Percentiles rank a stretch among this genome's conserved stretches.
phyloP scores from a whole-genome alignment of 768 basidiomycete genomes.

The Rhizopogon vulgaris region DNA sequence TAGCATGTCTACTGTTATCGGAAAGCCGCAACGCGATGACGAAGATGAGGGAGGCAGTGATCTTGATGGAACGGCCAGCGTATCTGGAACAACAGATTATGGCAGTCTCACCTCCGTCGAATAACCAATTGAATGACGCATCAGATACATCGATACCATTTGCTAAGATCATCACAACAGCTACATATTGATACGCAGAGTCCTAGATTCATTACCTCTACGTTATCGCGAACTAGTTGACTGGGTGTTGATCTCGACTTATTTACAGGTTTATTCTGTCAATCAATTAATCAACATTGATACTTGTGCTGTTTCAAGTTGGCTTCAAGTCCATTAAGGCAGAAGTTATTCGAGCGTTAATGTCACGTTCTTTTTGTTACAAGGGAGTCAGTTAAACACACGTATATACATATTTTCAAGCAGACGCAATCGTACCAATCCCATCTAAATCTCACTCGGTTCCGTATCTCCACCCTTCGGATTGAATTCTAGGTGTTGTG shows the following conservation, averaged over 20 bases:
- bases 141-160: background rate
- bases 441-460: conserved; percentile 10
- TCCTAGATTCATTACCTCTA: background rate
- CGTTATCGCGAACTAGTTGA: background rate
- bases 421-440: background rate
- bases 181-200: background rate
- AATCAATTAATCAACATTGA: too few species aligned
- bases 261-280: background rate
- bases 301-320: too few species aligned
- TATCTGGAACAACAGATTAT: conserved; percentile 36
- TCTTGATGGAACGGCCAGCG: conserved; percentile 33
- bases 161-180: background rate
- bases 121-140: conserved; percentile 11
- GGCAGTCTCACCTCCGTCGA: conserved; percentile 51
- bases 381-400: background rate
- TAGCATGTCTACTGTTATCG: conserved; percentile 13
- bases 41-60: conserved; percentile 23
- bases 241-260: background rate
- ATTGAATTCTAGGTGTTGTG: conserved; percentile 56
- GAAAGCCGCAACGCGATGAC: conserved; percentile 7
- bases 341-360: too few species aligned
- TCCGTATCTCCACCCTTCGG: conserved; percentile 28
- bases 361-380: too few species aligned
- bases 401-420: background rate
- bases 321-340: too few species aligned